phyloP scores from a whole-genome alignment of 2,329 filamentous ascomycete species.

The Colletotrichum tanaceti region DNA sequence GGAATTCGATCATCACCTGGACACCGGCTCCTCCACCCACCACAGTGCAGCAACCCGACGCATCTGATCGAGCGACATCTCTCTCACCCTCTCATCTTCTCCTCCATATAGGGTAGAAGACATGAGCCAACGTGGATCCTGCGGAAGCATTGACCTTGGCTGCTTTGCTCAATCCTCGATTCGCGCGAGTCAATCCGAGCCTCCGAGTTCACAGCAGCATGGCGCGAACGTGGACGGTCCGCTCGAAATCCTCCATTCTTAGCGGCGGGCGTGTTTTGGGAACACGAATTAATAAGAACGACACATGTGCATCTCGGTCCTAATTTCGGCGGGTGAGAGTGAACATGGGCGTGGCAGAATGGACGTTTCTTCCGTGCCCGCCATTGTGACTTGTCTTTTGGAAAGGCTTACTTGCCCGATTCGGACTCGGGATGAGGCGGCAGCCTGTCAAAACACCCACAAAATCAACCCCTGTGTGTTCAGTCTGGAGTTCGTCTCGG shows the following conservation, averaged over 20 bases:
- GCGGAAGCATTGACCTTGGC: slow-evolving; percentile 5
- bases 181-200: slow-evolving; percentile 7
- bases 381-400: background rate
- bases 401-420: slow-evolving; percentile 37
- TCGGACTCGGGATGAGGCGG: slow-evolving; percentile 32
- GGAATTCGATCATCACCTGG: slow-evolving; percentile 26
- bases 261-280: slow-evolving; percentile 11
- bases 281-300: background rate
- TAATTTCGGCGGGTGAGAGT: background rate
- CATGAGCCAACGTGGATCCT: slow-evolving; percentile 5
- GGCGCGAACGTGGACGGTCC: background rate
- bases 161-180: slow-evolving; percentile 3
- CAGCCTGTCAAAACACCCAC: slow-evolving; percentile 35
- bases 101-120: background rate
- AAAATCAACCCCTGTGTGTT: slow-evolving; percentile 25
- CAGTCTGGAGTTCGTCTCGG: slow-evolving; percentile 26
- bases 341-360: background rate
- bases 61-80: background rate
- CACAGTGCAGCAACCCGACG: background rate
- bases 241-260: slow-evolving; percentile 7
- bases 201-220: slow-evolving; percentile 6
- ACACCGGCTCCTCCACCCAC: background rate
- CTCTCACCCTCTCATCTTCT: too few relatives aligned
- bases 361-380: slow-evolving; percentile 20
- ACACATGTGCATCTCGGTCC: background rate